Base-by-base conservation (phyloP, 208 protist species). In the Crithidia bombi region DNA sequence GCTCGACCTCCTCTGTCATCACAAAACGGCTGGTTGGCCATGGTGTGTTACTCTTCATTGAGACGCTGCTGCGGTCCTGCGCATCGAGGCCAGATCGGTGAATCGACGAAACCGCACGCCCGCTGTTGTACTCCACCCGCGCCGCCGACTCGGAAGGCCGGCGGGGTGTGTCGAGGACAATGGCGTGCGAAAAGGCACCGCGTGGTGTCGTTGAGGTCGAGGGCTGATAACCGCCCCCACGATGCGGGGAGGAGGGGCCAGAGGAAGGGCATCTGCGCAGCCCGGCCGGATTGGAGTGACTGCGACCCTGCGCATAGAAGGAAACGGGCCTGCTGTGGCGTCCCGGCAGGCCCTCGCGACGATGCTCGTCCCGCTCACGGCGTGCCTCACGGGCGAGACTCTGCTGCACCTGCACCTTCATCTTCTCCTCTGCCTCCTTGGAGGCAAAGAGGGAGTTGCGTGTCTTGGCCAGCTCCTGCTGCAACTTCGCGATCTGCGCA, bases 391-490 rank as follows among this genome's bases (percentile, higher is more conserved):
- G 71, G 5, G 54, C 58, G n/a, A 33, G 35, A 51, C 44, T 75
- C 21, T 81, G 83, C 55, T 90, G 61, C 25, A 90, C 68, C 54
- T 92, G 66, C 47, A 76, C 46, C 58, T 57, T 41, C 46, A 89
- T 65, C 43, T 70, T 70, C 56, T 85, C 74, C 36, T 74, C 73
- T 51, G 75, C 61, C 49, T 82, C 74, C 44, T 78, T 81, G 14
- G 72, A 72, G 47, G 75, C 55, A 28, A 84, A 64, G 15, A 91
- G 55, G 15, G 56, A 33, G 21, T 64, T 82, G 65, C 89, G 86
- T 26, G 79, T 62, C 47, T 85, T 89, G 56, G 86, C 80, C 25
- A 95, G 76, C 68, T 88, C 81, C 64, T 91, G 86, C 36, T 95
- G 74, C 47, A 95, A 49, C 32, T 69, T 62, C 0, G 63, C 74